A percentile compares a stretch with the other conserved stretches of the same genome.
These are phyloP conservation scores for Trifolium pratense DNA, from an alignment of 306 rosid species.

Conservation along the genomic window DNA sequence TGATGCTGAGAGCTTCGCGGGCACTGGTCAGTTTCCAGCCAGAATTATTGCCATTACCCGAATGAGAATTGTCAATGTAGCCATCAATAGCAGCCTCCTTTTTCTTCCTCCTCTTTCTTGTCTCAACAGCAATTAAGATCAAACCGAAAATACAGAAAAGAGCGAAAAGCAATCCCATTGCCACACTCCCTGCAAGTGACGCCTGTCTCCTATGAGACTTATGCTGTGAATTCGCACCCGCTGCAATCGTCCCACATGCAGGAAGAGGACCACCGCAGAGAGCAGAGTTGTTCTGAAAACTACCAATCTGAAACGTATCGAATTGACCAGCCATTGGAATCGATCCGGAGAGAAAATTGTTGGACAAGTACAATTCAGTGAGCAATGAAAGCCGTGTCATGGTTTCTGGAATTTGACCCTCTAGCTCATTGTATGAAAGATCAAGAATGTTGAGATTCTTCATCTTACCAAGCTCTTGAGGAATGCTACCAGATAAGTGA, in stretches of 20 bases:
- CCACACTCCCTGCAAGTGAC: slow-evolving; percentile 80
- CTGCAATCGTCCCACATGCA: slow-evolving; percentile 47
- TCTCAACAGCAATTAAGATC: slow-evolving; percentile 70
- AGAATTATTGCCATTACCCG: slow-evolving; percentile 56
- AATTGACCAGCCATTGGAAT: slow-evolving; percentile 82
- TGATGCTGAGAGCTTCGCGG: slow-evolving; percentile 87
- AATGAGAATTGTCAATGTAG: slow-evolving; percentile 65
- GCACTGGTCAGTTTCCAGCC: slow-evolving; percentile 80
- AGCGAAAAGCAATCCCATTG: slow-evolving; percentile 85
- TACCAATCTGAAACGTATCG: slow-evolving; percentile 65
- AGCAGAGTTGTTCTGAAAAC: slow-evolving; percentile 75
- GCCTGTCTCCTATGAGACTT: slow-evolving; percentile 72
- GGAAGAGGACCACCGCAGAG: slow-evolving; percentile 87
- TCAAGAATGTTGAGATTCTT: slow-evolving; percentile 79
- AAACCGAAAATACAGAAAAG: slow-evolving; percentile 84
- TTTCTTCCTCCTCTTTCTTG: slow-evolving; percentile 78
- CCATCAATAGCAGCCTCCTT: slow-evolving; percentile 71
- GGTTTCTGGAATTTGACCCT: slow-evolving; percentile 69
- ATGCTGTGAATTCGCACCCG: slow-evolving; percentile 35
- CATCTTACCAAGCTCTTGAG: slow-evolving; percentile 72
- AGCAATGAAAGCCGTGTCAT: slow-evolving; percentile 67
- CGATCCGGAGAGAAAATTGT: slow-evolving; percentile 60
- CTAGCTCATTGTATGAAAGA: slow-evolving; percentile 74
- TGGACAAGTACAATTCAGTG: slow-evolving; percentile 77
- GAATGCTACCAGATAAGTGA: slow-evolving; percentile 72